Evolutionary conservation across 176 grass and related monocot species (phyloP), one percentile per base, ranked within the genome.

Genomic region (Miscanthus lutarioriparius): DNA sequence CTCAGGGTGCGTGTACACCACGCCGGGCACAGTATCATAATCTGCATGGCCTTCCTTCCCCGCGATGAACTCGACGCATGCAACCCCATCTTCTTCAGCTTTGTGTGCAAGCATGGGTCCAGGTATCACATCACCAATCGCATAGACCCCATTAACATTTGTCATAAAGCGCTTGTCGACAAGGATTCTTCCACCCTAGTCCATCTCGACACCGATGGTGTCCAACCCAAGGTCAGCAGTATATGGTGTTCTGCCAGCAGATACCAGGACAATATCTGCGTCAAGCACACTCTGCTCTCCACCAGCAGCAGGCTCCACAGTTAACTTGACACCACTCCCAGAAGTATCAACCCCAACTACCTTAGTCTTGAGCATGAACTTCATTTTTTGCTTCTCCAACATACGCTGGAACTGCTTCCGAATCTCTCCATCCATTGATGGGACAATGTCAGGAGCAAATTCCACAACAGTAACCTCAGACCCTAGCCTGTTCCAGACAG

Each of bases 61-160:
- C 48, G 93, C 89, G 27, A 99, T 95, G 67, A 94, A 90, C 86
- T 99, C 96, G 0, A 91, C 96, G 56, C 96, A 99, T 45, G 93
- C 87, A 27, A 96, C 89, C 9, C 96, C 93, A 81, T 99, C 96
- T 68, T 99, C 96, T 90, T 99, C 96, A 15, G 93, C 93, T 80
- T 96, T 99, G 79, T 99, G 96, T 35, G 96, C 96, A 88, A 99
- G 93, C 96, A 99, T 99, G 26, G 96, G 96, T 28, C 96, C 93
- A 63, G 93, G 96, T 66, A 95, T 92, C 39, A 88, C 89, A 86
- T 98, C 96, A 1, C 96, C 96, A 67, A 98, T 98, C 28, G 96
- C 96, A 80, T 92, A 94, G 6, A 98, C 91, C 74, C 96, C 93
- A 25, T 91, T 79, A 27, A 94, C 93, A 72, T 93, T 98, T 37